Percentiles rank a stretch among this genome's conserved stretches.
Evolutionary conservation across 805 yeast species (phyloP).

Genomic region (Cyberlindnera xylosilytica): DNA sequence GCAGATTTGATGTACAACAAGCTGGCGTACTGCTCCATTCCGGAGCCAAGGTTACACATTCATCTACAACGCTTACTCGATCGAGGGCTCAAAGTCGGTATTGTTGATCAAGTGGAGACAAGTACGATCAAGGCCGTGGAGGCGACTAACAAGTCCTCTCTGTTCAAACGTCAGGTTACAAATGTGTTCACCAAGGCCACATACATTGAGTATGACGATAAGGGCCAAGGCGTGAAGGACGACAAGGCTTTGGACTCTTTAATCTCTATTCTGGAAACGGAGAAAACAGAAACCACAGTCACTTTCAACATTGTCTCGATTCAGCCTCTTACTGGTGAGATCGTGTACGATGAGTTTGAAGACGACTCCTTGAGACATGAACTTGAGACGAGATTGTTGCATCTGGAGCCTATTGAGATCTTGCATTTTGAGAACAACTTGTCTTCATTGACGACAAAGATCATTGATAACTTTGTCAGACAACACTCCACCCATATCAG

Average conservation of each 20-base stretch:
- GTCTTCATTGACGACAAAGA: slow-evolving; percentile 16
- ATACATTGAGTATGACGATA: slow-evolving; percentile 59
- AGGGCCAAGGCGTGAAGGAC: slow-evolving; percentile 21
- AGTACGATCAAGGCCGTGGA: slow-evolving; percentile 62
- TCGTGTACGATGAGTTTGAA: slow-evolving; percentile 64
- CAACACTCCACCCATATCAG: slow-evolving; percentile 18
- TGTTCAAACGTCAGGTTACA: slow-evolving; percentile 68
- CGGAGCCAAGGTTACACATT: slow-evolving; percentile 68
- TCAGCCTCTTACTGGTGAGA: slow-evolving; percentile 72
- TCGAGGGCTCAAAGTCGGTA: slow-evolving; percentile 77
- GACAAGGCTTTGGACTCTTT: slow-evolving; percentile 42
- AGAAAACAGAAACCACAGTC: not conserved
- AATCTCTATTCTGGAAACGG: slow-evolving; percentile 38
- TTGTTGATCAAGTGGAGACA: slow-evolving; percentile 82
- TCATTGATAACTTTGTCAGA: slow-evolving; percentile 27
- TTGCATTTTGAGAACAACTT: slow-evolving; percentile 41
- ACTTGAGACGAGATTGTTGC: slow-evolving; percentile 69
- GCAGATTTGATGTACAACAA: slow-evolving; percentile 48
- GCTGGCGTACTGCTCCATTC: slow-evolving; percentile 84
- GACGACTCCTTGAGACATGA: slow-evolving; percentile 59
- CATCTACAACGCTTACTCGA: slow-evolving; percentile 72
- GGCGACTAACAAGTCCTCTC: slow-evolving; percentile 46
- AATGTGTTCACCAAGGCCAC: slow-evolving; percentile 82
- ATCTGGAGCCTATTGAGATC: slow-evolving; percentile 76
- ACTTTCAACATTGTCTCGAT: slow-evolving; percentile 53